A percentile compares a stretch with the other conserved stretches of the same genome.
These are phyloP conservation scores for Stephanodiscus triporus DNA, from an alignment of 108 stramenopile species.

Conservation along the genomic window DNA sequence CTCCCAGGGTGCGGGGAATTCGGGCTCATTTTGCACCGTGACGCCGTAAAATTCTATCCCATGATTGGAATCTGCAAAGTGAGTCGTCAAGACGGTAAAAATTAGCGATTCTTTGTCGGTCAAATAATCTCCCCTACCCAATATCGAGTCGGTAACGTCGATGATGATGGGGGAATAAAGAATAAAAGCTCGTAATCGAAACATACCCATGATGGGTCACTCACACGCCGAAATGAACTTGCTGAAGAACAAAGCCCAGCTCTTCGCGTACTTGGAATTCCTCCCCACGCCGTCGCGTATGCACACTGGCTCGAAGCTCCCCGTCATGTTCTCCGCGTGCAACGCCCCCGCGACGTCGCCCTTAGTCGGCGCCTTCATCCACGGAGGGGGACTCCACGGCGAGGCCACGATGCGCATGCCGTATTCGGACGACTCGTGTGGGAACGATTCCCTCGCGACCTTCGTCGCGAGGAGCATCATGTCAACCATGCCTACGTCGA, in stretches of 20 bases:
- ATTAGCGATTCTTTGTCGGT: background rate
- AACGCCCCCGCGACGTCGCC: constrained; percentile 36
- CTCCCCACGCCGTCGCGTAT: constrained; percentile 75
- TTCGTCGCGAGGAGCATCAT: constrained; percentile 68
- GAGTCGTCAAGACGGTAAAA: background rate
- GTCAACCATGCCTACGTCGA: constrained; percentile 83
- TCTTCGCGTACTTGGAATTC: constrained; percentile 71
- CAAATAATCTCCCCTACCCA: background rate
- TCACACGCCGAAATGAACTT: constrained; percentile 83
- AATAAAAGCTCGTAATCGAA: background rate
- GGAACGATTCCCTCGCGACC: constrained; percentile 49
- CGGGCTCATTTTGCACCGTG: constrained; percentile 95
- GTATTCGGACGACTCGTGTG: constrained; percentile 43
- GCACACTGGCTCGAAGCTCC: constrained; percentile 74
- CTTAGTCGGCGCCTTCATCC: constrained; percentile 91
- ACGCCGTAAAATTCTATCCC: constrained; percentile 76
- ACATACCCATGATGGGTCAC: constrained; percentile 17
- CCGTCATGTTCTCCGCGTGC: constrained; percentile 67
- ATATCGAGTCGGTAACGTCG: background rate
- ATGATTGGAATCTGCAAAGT: constrained; percentile 48
- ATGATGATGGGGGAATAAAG: no score
- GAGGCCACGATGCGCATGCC: constrained; percentile 78
- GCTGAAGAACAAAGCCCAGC: constrained; percentile 85
- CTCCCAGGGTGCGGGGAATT: constrained; percentile 97
- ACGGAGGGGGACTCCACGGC: constrained; percentile 94